Base-by-base conservation (phyloP, 2,329 filamentous ascomycete species). In the Claviceps paspali region DNA sequence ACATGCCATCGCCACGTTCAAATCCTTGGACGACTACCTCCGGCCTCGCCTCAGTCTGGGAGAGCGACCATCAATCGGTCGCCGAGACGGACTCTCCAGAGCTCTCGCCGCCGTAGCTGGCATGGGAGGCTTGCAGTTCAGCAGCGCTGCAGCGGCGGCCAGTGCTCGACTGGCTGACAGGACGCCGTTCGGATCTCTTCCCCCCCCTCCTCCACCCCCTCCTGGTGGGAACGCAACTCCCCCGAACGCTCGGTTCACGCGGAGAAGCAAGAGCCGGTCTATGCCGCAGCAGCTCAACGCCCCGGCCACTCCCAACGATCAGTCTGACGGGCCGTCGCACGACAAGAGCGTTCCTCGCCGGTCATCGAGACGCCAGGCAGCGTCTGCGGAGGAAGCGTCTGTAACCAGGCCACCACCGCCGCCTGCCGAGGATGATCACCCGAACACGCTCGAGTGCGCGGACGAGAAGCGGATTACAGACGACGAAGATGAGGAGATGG, bases 1-100 rank as follows among this genome's bases (percentile, higher is more conserved):
- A 40, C 91, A 98, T 55, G 91, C 91, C 12, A 96, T 98, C 51
- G 88, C 91, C 2, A 96, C 87, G 0, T 96, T 98, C 65, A 96
- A 95, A 56, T 83, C 88, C 0, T 64, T 98, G 18, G 91, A 96
- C 52, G 91, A 98, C 54, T 98, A 96, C 55, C 68, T 98, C 30
- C 79, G 91, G 27, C 91, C 91, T 6, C 75, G 88, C 42, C 93
- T 98, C 41, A 85, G 70, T 49, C 56, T 91, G 11, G 76, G 82
- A 3, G 86, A 94, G 44, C 75, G 83, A 14, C 53, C 56, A 10
- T 70, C 78, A 30, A 65, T 64, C 8, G 66, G 70, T 22, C 70
- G 79, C 61, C 53, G 79, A 64, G 70, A 74, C 37, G 74, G 78
- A 1, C 61, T 86, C 21, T 71, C 76, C 2, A 66, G 76, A 59